Conservation (phyloP, 257 asterid genomes). For the Osmanthus fragrans region DNA sequence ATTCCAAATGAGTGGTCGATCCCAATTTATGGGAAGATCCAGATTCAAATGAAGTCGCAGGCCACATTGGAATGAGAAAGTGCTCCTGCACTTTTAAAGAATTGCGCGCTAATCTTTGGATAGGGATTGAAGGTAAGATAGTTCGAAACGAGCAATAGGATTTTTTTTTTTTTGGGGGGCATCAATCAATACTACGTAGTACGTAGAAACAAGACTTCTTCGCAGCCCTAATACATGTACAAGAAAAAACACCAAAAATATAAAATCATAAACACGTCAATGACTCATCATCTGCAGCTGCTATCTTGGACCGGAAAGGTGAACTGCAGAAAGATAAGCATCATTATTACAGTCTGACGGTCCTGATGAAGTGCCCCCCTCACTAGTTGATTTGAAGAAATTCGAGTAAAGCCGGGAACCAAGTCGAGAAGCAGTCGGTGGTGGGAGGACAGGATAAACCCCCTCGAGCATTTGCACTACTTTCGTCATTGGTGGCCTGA, state of each 20-base stretch:
- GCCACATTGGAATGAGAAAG: no score
- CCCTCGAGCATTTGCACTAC: constrained; percentile 98
- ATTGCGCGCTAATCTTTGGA: neutral
- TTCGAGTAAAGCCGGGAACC: constrained; percentile 66
- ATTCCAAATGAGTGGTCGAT: no score
- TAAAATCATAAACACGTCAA: constrained; percentile 15
- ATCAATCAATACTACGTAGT: no score
- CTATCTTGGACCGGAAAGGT: constrained; percentile 97
- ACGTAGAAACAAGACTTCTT: no score
- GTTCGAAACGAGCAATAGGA: no score
- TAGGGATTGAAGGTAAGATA: no score
- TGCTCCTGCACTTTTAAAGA: neutral
- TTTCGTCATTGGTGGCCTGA: constrained; percentile 86
- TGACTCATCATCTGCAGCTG: neutral
- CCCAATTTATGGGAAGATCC: no score
- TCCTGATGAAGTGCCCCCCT: constrained; percentile 76
- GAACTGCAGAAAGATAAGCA: constrained; percentile 69
- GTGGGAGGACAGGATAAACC: constrained; percentile 62
- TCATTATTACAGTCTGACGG: constrained; percentile 87
- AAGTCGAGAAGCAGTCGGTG: constrained; percentile 62
- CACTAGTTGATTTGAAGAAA: constrained; percentile 60
- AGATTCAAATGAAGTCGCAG: no score
- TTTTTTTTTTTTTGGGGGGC: no score
- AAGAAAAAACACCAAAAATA: no score
- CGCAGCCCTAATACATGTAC: no score